Base-by-base conservation (phyloP, 768 basidiomycete species). In the Termitomyces sp. region DNA sequence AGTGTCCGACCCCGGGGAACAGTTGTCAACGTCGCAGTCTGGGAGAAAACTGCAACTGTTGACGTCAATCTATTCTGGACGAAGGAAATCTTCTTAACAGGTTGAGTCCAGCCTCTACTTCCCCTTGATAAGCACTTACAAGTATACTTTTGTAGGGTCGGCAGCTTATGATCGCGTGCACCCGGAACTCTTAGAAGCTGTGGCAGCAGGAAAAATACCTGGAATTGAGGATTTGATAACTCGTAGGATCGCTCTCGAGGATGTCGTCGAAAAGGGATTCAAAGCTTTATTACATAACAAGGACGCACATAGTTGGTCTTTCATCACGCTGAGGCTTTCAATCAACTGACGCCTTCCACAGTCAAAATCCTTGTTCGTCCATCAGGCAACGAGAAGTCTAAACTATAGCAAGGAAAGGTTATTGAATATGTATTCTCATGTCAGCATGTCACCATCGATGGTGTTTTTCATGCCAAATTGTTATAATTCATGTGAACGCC, bases 141-240 rank as follows among this genome's bases (percentile, higher is more conserved):
- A 6, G 12, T 12, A 15, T 38, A 0, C 15, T 42, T 37, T 12
- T 51, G 31, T 50, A 79, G 79, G 75, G 29, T 67, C 67, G n/a
- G 68, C 73, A 11, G 74, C 72, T 25, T 81, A 80, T 61, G 73
- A 75, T 29, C 69, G 73, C 20, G 74, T 76, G 7, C 79, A 67
- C 64, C 58, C 71, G 0, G 76, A 80, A 49, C 67, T 81, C 7
- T 63, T 83, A 5, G 62, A 72, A 9, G 76, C 77, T 6, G 68
- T 82, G 6, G 74, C 71, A 8, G 65, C 70, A 12, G 81, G 78
- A 1, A 74, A 73, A 59, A 73, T 83, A 20, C 49, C 63, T 1
- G 73, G 73, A 1, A 65, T 82, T 17, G 77, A 77, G 55, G 70
- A 75, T 25, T 57, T 82, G 32, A 77, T 83, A 62, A 82, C 81